These are phyloP conservation scores for Erodium texanum DNA, from an alignment of 441 rosid genomes.

Conservation along the genomic window DNA sequence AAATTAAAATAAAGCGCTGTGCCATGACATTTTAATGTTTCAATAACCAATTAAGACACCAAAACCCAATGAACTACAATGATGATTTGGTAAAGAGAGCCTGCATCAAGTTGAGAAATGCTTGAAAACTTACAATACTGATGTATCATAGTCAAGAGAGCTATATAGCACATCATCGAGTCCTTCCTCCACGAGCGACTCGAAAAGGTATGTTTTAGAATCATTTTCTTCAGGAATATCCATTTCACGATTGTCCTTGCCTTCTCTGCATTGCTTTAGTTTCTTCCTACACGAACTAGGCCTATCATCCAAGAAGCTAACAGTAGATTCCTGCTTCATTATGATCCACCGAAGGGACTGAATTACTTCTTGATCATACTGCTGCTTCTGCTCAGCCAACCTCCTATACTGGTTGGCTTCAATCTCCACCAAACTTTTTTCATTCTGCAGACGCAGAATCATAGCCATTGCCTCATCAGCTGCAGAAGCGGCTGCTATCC, in stretches of 20 bases:
- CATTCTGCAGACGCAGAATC: conserved; percentile 65
- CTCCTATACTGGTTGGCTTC: conserved; percentile 53
- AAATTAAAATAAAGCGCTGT: no score
- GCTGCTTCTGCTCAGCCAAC: conserved; percentile 48
- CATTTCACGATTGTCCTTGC: no score
- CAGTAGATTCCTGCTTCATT: conserved; percentile 20
- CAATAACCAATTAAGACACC: no score
- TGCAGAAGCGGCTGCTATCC: conserved; percentile 61
- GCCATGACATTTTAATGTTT: no score
- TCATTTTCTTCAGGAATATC: no score
- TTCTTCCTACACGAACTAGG: no score
- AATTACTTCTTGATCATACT: conserved; percentile 45
- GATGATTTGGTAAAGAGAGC: neutral
- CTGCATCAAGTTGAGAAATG: neutral
- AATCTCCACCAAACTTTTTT: conserved; percentile 51
- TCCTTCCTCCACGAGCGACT: no score
- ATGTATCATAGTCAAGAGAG: neutral
- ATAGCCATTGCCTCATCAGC: conserved; percentile 79
- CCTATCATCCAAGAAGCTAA: no score
- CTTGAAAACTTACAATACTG: neutral
- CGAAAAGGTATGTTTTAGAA: no score
- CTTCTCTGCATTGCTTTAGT: no score
- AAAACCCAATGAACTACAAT: neutral
- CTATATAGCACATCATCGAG: conserved; percentile 5
- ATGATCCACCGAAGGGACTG: conserved; percentile 46